Conservation (phyloP, 257 asterid genomes). For the Oldenlandia corymbosa region DNA sequence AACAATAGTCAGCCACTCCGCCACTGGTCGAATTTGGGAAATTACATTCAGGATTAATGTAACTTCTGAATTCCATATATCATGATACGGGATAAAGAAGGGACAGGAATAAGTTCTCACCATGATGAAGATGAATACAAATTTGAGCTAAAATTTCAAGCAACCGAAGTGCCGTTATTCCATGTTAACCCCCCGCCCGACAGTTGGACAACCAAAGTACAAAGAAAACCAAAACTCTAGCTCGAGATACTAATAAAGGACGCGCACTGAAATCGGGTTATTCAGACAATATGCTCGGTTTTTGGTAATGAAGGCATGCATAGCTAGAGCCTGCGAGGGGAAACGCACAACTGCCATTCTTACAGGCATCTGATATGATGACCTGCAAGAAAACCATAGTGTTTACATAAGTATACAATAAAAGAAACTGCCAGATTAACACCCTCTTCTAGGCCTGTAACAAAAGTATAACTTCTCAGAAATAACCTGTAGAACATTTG, state of each 20-base stretch:
- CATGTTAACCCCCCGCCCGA: slow-evolving; percentile 1
- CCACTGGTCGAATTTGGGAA: no score
- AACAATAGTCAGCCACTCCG: no score
- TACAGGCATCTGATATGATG: slow-evolving; percentile 22
- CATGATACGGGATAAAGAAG: not conserved
- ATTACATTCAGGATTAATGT: no score
- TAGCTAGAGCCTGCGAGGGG: slow-evolving; percentile 61
- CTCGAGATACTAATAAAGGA: slow-evolving; percentile 42
- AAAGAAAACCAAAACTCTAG: not conserved
- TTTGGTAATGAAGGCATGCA: slow-evolving; percentile 68
- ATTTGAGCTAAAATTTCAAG: not conserved
- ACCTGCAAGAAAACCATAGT: slow-evolving; percentile 34
- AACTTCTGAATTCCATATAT: no score
- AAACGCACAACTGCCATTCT: slow-evolving; percentile 58
- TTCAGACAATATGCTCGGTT: slow-evolving; percentile 69
- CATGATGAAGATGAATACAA: not conserved
- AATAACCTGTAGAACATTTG: slow-evolving; percentile 40
- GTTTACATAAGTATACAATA: not conserved
- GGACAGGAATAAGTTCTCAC: not conserved
- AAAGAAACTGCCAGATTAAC: no score
- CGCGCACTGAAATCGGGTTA: slow-evolving; percentile 49
- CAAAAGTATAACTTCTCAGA: slow-evolving; percentile 12
- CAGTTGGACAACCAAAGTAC: not conserved
- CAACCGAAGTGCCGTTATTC: slow-evolving; percentile 1
- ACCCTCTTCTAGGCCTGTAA: no score